These are phyloP conservation scores for Pseudocercospora fuligena DNA, from an alignment of 2,329 filamentous ascomycete species.

Conservation along the genomic window DNA sequence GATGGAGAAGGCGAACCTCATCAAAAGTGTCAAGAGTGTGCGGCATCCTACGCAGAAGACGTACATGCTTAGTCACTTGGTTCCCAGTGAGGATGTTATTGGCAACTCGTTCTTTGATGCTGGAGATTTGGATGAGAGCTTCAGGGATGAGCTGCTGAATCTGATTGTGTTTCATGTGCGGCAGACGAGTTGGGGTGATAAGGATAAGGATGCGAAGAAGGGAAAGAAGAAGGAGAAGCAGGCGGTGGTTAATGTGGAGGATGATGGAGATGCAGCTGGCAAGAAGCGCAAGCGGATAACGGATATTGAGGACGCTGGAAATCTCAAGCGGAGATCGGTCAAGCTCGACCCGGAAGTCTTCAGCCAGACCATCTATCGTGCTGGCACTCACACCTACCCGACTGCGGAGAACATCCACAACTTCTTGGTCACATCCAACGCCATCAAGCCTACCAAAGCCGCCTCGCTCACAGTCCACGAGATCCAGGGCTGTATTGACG, in stretches of 20 bases:
- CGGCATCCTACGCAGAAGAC: constrained; percentile 91
- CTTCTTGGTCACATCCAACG: constrained; percentile 69
- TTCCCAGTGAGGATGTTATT: constrained; percentile 85
- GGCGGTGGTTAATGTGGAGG: constrained; percentile 16
- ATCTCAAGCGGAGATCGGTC: constrained; percentile 21
- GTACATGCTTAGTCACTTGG: constrained; percentile 87
- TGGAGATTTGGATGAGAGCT: constrained; percentile 83
- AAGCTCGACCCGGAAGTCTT: constrained; percentile 27
- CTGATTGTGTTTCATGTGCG: constrained; percentile 77
- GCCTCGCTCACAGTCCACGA: constrained; percentile 64
- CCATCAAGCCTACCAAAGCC: constrained; percentile 71
- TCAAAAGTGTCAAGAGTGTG: constrained; percentile 89
- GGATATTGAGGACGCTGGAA: constrained; percentile 39
- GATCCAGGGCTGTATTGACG: constrained; percentile 82
- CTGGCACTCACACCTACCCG: constrained; percentile 67
- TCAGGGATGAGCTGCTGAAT: constrained; percentile 77
- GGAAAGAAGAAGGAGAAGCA: constrained; percentile 8
- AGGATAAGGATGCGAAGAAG: constrained; percentile 39
- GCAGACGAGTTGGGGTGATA: constrained; percentile 69
- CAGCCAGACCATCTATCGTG: constrained; percentile 38
- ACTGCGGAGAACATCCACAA: constrained; percentile 78
- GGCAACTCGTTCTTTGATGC: constrained; percentile 96
- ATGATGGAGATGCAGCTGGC: constrained; percentile 17
- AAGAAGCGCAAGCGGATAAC: constrained; percentile 37
- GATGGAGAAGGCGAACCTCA: constrained; percentile 79